Percentiles rank a stretch among this genome's conserved stretches.
Conservation (phyloP, 441 rosid genomes). For the Dalechampia spathulata region DNA sequence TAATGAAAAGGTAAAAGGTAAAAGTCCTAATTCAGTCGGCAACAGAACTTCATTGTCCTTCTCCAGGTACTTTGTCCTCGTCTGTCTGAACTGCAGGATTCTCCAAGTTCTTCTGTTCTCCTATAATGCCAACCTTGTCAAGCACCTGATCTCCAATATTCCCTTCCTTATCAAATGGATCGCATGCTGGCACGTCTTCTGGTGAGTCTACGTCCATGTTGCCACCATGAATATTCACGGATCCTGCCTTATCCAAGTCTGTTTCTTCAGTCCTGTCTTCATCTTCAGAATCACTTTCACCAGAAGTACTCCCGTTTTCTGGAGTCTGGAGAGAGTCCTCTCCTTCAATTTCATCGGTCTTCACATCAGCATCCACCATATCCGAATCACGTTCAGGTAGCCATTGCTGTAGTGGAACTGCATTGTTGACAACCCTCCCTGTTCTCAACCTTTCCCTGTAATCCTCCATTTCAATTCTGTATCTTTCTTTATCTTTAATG, state of each 20-base stretch:
- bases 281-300: slow-evolving; percentile 45
- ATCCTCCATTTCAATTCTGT: slow-evolving; percentile 77
- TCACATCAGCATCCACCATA: slow-evolving; percentile 41
- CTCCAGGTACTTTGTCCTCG: slow-evolving; percentile 12
- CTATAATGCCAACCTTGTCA: slow-evolving; percentile 16
- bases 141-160: slow-evolving; percentile 10
- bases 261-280: slow-evolving; percentile 37
- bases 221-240: slow-evolving; percentile 17
- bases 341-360: slow-evolving; percentile 44
- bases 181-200: slow-evolving; percentile 10
- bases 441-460: slow-evolving; percentile 62
- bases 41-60: slow-evolving; percentile 13
- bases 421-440: slow-evolving; percentile 52
- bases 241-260: slow-evolving; percentile 33
- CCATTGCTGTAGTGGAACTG: slow-evolving; percentile 67
- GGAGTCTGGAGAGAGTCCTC: slow-evolving; percentile 41
- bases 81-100: slow-evolving; percentile 3
- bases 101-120: slow-evolving; percentile 18
- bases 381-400: slow-evolving; percentile 42
- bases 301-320: slow-evolving; percentile 37
- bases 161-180: slow-evolving; percentile 10
- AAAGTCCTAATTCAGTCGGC: slow-evolving; percentile 10
- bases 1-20: background rate
- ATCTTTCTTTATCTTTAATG: slow-evolving; percentile 76
- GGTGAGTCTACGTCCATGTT: slow-evolving; percentile 16